Conservation (phyloP, 2,329 filamentous ascomycete species). For the Colletotrichum tabaci region DNA sequence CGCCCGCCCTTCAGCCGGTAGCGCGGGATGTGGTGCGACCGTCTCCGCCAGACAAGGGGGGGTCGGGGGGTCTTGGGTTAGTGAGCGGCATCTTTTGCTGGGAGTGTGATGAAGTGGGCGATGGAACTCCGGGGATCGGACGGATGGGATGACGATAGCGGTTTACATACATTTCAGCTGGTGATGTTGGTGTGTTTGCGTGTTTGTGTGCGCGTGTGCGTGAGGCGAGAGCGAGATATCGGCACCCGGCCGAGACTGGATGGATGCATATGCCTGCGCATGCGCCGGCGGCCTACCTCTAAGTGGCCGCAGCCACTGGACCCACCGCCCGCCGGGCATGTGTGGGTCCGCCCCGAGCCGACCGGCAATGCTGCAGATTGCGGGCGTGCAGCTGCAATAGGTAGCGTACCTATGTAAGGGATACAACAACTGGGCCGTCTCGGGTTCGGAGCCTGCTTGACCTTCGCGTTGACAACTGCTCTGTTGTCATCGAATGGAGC, state of each 20-base stretch:
- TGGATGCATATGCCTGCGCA: conserved; percentile 9
- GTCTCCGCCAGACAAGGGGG: conserved; percentile 19
- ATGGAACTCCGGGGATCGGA: conserved; percentile 13
- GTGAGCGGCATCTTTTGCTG: background rate
- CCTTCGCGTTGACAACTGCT: background rate
- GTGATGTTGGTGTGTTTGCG: background rate
- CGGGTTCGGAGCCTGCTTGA: background rate
- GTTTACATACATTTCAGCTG: background rate
- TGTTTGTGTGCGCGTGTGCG: background rate
- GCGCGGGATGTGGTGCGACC: conserved; percentile 24
- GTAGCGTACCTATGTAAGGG: too few relatives aligned
- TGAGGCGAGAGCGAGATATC: conserved; percentile 10
- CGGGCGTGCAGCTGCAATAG: background rate
- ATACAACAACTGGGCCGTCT: background rate
- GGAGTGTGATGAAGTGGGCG: background rate
- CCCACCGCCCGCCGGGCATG: conserved; percentile 38
- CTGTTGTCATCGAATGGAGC: background rate
- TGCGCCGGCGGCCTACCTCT: conserved; percentile 32
- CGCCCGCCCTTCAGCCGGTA: background rate
- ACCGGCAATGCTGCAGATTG: conserved; percentile 18
- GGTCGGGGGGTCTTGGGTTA: background rate
- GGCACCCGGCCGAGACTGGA: background rate
- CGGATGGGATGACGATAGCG: conserved; percentile 8
- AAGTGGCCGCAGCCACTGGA: conserved; percentile 20
- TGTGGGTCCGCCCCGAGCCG: conserved; percentile 28